These are phyloP conservation scores for Trichothecium sympodiale DNA, from an alignment of 2,329 filamentous ascomycete genomes.

Conservation along the genomic window DNA sequence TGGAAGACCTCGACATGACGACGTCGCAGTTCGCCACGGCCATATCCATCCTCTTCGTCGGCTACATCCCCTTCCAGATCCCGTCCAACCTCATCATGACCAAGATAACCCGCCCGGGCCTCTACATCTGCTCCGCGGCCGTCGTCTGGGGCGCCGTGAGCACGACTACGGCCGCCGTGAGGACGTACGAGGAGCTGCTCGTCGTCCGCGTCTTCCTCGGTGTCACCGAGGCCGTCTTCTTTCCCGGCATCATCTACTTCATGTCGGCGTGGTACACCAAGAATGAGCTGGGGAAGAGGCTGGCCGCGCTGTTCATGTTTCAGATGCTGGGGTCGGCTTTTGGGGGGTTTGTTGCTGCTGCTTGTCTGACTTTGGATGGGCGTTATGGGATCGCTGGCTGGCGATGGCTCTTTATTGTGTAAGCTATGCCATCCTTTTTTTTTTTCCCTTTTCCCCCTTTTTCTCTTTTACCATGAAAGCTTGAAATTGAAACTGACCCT, in stretches of 20 bases:
- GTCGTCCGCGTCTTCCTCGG: constrained; percentile 24
- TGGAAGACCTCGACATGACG: constrained; percentile 24
- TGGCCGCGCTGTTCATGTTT: constrained; percentile 23
- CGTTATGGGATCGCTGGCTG: constrained; percentile 35
- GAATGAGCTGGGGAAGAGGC: constrained; percentile 23
- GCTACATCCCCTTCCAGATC: constrained; percentile 16
- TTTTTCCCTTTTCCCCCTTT: no score
- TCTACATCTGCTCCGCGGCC: constrained; percentile 21
- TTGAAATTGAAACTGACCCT: not conserved
- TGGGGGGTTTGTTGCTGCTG: constrained; percentile 36
- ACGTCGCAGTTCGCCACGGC: constrained; percentile 24
- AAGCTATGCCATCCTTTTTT: constrained; percentile 1
- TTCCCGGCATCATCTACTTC: constrained; percentile 27
- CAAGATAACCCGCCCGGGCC: constrained; percentile 30
- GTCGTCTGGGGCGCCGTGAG: constrained; percentile 34
- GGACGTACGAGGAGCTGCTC: constrained; percentile 19
- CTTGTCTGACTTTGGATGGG: constrained; percentile 33
- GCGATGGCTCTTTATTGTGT: constrained; percentile 40
- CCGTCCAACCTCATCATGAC: constrained; percentile 32
- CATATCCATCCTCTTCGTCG: constrained; percentile 29
- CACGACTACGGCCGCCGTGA: constrained; percentile 21
- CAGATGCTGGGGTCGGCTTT: constrained; percentile 31
- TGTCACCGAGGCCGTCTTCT: constrained; percentile 25
- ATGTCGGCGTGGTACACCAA: constrained; percentile 29
- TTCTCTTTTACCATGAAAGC: not conserved